A percentile compares a stretch with the other conserved stretches of the same genome.
These are phyloP conservation scores for Linderina pennispora DNA, from an alignment of 192 early-diverging fungal species.

Conservation along the genomic window DNA sequence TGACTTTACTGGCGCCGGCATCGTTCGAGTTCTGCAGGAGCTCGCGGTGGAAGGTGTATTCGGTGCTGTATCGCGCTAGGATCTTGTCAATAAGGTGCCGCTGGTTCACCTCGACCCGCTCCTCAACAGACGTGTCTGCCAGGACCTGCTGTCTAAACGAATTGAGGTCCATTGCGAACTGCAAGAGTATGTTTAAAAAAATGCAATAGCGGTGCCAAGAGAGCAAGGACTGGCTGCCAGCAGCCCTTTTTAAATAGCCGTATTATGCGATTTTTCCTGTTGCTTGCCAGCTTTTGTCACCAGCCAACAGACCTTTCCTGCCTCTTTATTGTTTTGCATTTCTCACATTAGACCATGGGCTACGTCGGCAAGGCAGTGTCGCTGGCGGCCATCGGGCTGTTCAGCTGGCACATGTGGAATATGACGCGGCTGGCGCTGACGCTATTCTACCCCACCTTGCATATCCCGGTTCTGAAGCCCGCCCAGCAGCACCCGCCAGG, in stretches of 20 bases:
- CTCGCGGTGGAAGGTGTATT: conserved; percentile 82
- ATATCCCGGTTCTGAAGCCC: conserved; percentile 34
- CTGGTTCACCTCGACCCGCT: conserved; percentile 73
- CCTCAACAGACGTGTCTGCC: conserved; percentile 48
- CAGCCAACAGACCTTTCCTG: background rate
- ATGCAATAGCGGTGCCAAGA: too few species aligned
- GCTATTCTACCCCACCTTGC: conserved; percentile 38
- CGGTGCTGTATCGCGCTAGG: conserved; percentile 77
- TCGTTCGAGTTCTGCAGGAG: conserved; percentile 73
- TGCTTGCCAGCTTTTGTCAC: too few species aligned
- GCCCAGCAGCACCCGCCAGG: conserved; percentile 1
- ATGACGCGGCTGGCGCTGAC: conserved; percentile 10
- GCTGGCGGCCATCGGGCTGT: conserved; percentile 12
- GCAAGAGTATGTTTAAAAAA: too few species aligned
- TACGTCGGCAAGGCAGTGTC: conserved; percentile 22
- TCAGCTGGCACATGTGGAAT: conserved; percentile 22
- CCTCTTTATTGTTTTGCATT: background rate
- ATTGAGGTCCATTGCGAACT: conserved; percentile 20
- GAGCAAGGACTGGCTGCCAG: too few species aligned
- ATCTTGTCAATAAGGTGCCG: conserved; percentile 91
- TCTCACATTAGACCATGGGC: conserved; percentile 7
- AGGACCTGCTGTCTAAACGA: conserved; percentile 45
- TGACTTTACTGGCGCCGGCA: conserved; percentile 54
- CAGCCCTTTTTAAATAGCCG: too few species aligned
- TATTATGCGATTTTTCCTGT: too few species aligned